Percentiles rank a stretch among this genome's conserved stretches.
phyloP scores from a whole-genome alignment of 768 basidiomycete species.

The Leccinum variicolor region DNA sequence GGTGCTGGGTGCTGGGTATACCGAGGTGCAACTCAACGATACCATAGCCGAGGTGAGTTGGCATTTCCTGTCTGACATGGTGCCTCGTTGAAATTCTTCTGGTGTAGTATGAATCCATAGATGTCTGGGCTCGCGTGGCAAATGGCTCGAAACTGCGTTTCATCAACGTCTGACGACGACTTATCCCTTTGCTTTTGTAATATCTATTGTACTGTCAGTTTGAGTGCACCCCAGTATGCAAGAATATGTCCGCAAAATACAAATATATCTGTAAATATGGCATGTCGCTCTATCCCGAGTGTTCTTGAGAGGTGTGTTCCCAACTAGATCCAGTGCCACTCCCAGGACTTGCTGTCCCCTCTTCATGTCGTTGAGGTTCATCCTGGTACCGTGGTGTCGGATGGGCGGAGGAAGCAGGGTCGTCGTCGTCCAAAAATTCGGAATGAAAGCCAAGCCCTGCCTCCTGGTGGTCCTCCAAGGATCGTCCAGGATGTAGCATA shows the following conservation, averaged over 20 bases:
- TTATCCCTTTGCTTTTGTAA: background rate
- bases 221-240: conserved; percentile 15
- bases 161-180: conserved; percentile 31
- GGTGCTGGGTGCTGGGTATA: conserved; percentile 84
- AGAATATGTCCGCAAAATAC: conserved; percentile 16
- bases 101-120: conserved; percentile 80
- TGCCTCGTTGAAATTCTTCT: conserved; percentile 6
- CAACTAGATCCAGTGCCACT: conserved; percentile 60
- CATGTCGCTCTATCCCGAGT: conserved; percentile 15
- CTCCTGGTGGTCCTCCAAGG: conserved; percentile 32
- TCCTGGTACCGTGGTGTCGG: conserved; percentile 45
- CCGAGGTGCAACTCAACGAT: conserved; percentile 86
- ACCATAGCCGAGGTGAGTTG: conserved; percentile 71
- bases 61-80: background rate
- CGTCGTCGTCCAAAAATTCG: conserved; percentile 81
- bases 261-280: conserved; percentile 19
- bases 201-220: conserved; percentile 9
- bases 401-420: conserved; percentile 35
- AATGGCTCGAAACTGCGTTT: conserved; percentile 81
- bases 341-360: conserved; percentile 30
- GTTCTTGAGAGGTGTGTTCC: conserved; percentile 61
- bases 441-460: conserved; percentile 63
- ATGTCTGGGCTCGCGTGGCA: conserved; percentile 79
- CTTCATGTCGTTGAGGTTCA: conserved; percentile 39
- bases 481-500: conserved; percentile 44